A percentile compares a stretch with the other conserved stretches of the same genome.
Evolutionary conservation across 805 yeast genomes (phyloP).

Genomic region (Kazachstania kunashirensis): DNA sequence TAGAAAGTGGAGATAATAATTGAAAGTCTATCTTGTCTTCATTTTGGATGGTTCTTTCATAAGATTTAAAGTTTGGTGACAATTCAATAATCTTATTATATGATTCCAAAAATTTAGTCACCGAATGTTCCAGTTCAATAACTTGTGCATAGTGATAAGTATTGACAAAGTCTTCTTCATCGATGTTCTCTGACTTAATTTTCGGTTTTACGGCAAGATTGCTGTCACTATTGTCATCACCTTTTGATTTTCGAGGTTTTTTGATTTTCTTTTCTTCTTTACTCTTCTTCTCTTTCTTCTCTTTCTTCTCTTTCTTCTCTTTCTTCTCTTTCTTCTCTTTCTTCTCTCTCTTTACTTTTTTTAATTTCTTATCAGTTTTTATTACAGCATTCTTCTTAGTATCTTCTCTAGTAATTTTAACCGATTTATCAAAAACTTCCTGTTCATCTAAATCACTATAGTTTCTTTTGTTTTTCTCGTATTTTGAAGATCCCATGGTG

Average conservation of each 20-base stretch:
- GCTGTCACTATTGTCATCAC: background rate
- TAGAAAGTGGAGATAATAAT: slow-evolving; percentile 40
- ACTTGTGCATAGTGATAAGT: slow-evolving; percentile 17
- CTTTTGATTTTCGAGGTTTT: background rate
- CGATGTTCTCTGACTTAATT: background rate
- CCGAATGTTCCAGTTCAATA: slow-evolving; percentile 43
- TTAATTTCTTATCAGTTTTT: background rate
- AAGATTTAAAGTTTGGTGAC: slow-evolving; percentile 44
- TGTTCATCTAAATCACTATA: background rate
- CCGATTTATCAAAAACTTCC: slow-evolving; percentile 1
- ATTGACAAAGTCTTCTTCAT: background rate
- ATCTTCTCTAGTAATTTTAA: background rate
- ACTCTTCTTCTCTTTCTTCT: slow-evolving; percentile 11
- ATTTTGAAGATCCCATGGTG: background rate
- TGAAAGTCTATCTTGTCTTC: slow-evolving; percentile 31
- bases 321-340: background rate
- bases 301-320: slow-evolving; percentile 3
- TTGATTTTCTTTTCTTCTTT: slow-evolving; percentile 6
- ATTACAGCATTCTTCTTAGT: background rate
- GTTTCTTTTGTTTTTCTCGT: background rate
- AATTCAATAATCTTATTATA: slow-evolving; percentile 41
- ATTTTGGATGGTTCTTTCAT: slow-evolving; percentile 30
- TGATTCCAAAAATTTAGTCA: slow-evolving; percentile 42
- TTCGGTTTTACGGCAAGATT: no score
- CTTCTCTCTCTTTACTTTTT: background rate